Evolutionary conservation across 1,139 yeast species (phyloP).

Genomic region (Saccharomycopsis phalli): DNA sequence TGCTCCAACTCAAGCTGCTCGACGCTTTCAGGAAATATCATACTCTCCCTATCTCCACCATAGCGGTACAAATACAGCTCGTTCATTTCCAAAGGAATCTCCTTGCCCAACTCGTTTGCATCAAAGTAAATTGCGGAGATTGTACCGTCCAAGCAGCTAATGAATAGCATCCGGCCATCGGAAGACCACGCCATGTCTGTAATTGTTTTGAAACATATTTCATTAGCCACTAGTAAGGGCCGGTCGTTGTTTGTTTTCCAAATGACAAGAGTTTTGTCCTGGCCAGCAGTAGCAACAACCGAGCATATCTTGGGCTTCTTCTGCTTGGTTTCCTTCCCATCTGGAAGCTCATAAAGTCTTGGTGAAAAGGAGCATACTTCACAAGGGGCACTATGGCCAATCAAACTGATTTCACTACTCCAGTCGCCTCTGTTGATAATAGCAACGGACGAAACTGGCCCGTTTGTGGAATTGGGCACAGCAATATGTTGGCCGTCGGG

Average conservation of each 20-base stretch:
- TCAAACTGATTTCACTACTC: slow-evolving; percentile 79
- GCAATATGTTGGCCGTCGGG: slow-evolving; percentile 97
- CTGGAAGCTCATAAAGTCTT: slow-evolving; percentile 37
- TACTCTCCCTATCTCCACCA: slow-evolving; percentile 81
- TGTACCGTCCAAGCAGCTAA: slow-evolving; percentile 80
- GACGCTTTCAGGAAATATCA: slow-evolving; percentile 79
- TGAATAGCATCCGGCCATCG: slow-evolving; percentile 60
- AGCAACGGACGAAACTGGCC: slow-evolving; percentile 87
- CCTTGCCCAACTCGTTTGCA: slow-evolving; percentile 62
- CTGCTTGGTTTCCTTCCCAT: slow-evolving; percentile 22
- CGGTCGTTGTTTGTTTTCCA: slow-evolving; percentile 59
- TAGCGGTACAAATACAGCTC: slow-evolving; percentile 66
- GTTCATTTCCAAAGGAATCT: slow-evolving; percentile 57
- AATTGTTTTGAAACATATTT: slow-evolving; percentile 51
- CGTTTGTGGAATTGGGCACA: slow-evolving; percentile 94
- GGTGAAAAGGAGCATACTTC: slow-evolving; percentile 93
- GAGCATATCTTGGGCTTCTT: slow-evolving; percentile 33
- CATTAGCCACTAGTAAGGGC: slow-evolving; percentile 59
- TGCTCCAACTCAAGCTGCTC: slow-evolving; percentile 71
- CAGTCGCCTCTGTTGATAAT: slow-evolving; percentile 86
- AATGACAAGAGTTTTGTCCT: slow-evolving; percentile 60
- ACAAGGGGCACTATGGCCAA: slow-evolving; percentile 96
- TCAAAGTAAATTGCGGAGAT: slow-evolving; percentile 66
- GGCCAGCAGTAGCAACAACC: slow-evolving; percentile 71
- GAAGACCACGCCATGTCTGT: slow-evolving; percentile 78